Percentiles rank a stretch among this genome's conserved stretches.
These are phyloP conservation scores for Podila epicladia DNA, from an alignment of 192 early-diverging fungal species.

Conservation along the genomic window DNA sequence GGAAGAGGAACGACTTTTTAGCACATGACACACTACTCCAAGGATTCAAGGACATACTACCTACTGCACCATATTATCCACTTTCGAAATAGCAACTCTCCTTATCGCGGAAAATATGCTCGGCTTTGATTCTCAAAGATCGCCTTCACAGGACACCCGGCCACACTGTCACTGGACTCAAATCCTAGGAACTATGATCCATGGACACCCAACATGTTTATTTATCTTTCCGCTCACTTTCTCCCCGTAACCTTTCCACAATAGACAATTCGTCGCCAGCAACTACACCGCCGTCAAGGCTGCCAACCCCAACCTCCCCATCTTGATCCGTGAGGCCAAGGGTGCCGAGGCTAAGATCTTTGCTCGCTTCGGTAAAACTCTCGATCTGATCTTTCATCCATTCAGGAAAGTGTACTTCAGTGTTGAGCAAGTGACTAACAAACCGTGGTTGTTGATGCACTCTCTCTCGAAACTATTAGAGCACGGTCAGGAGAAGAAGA, in stretches of 20 bases:
- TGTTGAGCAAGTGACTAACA: neutral
- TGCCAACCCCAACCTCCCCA: conserved; percentile 88
- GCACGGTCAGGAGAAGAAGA: conserved; percentile 82
- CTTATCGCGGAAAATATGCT: too few species aligned
- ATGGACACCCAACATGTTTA: too few species aligned
- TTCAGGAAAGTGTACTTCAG: neutral
- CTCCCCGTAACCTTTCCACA: neutral
- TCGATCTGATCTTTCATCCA: neutral
- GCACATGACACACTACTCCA: too few species aligned
- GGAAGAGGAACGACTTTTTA: too few species aligned
- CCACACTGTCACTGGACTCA: too few species aligned
- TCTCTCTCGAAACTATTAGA: conserved; percentile 59
- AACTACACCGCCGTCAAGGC: conserved; percentile 85
- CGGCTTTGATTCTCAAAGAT: too few species aligned
- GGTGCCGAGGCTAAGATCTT: conserved; percentile 87
- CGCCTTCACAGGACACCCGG: too few species aligned
- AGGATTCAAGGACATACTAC: too few species aligned
- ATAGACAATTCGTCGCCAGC: conserved; percentile 86
- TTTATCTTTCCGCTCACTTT: too few species aligned
- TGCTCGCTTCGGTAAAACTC: conserved; percentile 87
- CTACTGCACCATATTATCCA: too few species aligned
- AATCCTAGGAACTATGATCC: too few species aligned
- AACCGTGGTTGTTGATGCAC: neutral
- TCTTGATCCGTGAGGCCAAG: conserved; percentile 89
- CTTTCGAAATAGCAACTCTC: too few species aligned